Evolutionary conservation across 2,329 filamentous ascomycete genomes (phyloP).

Genomic region (Monosporascus sp.): DNA sequence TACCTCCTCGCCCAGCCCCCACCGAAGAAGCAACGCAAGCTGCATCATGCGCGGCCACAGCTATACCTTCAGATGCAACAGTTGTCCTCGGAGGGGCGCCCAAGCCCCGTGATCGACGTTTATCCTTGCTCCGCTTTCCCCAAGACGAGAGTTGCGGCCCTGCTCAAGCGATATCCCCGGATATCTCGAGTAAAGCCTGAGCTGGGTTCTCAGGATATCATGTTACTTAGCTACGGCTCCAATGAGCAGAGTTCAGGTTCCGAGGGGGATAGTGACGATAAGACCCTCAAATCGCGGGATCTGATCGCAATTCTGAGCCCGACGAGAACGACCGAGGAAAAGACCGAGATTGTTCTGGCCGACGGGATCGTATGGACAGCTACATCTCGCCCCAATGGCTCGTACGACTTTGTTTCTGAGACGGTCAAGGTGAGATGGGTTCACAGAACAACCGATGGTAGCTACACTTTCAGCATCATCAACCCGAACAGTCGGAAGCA

Average conservation of each 20-base stretch:
- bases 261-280: conserved; percentile 36
- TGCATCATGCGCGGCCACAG: conserved; percentile 61
- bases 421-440: conserved; percentile 66
- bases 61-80: conserved; percentile 68
- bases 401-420: conserved; percentile 60
- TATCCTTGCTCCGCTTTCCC: conserved; percentile 60
- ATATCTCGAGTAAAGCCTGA: conserved; percentile 59
- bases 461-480: conserved; percentile 74
- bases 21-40: conserved; percentile 52
- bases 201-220: conserved; percentile 63
- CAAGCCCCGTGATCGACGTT: conserved; percentile 67
- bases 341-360: conserved; percentile 60
- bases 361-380: conserved; percentile 58
- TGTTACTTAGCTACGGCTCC: conserved; percentile 68
- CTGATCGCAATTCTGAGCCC: conserved; percentile 67
- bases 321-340: conserved; percentile 47
- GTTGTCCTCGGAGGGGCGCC: conserved; percentile 54
- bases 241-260: conserved; percentile 30
- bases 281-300: conserved; percentile 36
- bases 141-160: conserved; percentile 50
- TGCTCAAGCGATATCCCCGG: conserved; percentile 57
- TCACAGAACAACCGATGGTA: conserved; percentile 44
- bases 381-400: conserved; percentile 46
- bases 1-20: conserved; percentile 66
- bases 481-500: conserved; percentile 64